Evolutionary conservation across 2,329 filamentous ascomycete species (phyloP), one percentile per base, ranked within the genome.

Genomic region (Aspergillus sp.): DNA sequence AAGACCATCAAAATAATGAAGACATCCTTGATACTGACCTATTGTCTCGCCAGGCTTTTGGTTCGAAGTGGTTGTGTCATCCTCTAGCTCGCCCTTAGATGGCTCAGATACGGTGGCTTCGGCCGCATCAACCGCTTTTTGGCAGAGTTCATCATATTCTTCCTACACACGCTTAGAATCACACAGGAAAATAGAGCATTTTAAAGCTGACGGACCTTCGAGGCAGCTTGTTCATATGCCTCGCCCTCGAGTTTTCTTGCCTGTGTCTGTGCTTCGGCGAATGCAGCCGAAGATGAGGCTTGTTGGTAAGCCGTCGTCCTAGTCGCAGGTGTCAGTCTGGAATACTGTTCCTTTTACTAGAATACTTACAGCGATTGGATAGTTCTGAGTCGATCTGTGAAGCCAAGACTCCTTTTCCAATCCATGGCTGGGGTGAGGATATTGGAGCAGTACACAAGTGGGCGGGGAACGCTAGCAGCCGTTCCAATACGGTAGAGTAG

Each of bases 201-300:
- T 21, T 12, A 19, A 23, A 21, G 4, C 12, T 35, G 15, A 50
- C 68, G 14, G 54, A 77, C 76, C 67, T 71, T 76, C 6, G 74
- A 74, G 33, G 60, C 61, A 5, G 76, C 74, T 55, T 69, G 64
- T 39, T 68, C 64, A 58, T 76, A 76, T n/a, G 75, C 73, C 50
- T 75, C 68, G 33, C 55, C 69, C 73, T 96, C 92, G 41, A 86
- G 76, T 47, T 81, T 73, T 67, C 88, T 88, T 19, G 90, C 90
- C 61, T 84, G 77, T 35, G 78, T 74, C 55, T 80, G 81, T 31
- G 81, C 82, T 60, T 82, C 80, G 31, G 75, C 67, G 53, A 79
- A 73, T 11, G 75, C 75, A 27, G 78, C 74, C 3, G 75, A 71
- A 57, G 79, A 77, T 56, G 79, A 73, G 19, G 74, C 73, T 52